Evolutionary conservation across 371 early-diverging fungal species (phyloP).

Genomic region (Entomophthora muscae): DNA sequence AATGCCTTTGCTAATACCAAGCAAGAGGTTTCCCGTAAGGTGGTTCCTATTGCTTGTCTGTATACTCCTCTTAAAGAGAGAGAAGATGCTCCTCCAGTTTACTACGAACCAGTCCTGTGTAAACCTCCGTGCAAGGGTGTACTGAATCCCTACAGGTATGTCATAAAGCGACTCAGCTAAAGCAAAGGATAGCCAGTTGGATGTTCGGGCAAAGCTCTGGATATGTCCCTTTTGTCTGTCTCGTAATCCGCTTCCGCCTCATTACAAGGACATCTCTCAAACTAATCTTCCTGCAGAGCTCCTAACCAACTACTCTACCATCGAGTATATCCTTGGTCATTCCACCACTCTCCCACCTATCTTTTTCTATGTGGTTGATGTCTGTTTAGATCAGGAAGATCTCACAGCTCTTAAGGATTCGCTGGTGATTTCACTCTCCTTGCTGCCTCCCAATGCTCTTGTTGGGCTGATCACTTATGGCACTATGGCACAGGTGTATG

Average conservation of each 20-base stretch:
- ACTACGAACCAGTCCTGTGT: conserved; percentile 96
- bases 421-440: conserved; percentile 71
- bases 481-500: conserved; percentile 95
- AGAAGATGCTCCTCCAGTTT: conserved; percentile 63
- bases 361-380: conserved; percentile 97
- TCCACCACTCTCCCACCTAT: conserved; percentile 79
- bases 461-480: conserved; percentile 97
- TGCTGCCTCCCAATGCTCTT: conserved; percentile 84
- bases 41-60: conserved; percentile 90
- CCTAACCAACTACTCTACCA: conserved; percentile 84
- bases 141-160: conserved; percentile 95
- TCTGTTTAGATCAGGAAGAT: conserved; percentile 88
- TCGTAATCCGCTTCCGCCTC: conserved; percentile 95
- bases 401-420: conserved; percentile 91
- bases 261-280: conserved; percentile 92
- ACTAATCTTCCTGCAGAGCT: conserved; percentile 96
- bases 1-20: conserved; percentile 95
- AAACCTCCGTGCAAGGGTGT: conserved; percentile 91
- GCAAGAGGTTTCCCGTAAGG: conserved; percentile 81
- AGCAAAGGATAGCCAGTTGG: conserved; percentile 68
- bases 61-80: conserved; percentile 97
- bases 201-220: conserved; percentile 92
- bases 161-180: background rate
- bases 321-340: conserved; percentile 84
- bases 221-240: conserved; percentile 97